Base-by-base conservation (phyloP, 176 grass and related monocot species). In the Luzula sylvatica region DNA sequence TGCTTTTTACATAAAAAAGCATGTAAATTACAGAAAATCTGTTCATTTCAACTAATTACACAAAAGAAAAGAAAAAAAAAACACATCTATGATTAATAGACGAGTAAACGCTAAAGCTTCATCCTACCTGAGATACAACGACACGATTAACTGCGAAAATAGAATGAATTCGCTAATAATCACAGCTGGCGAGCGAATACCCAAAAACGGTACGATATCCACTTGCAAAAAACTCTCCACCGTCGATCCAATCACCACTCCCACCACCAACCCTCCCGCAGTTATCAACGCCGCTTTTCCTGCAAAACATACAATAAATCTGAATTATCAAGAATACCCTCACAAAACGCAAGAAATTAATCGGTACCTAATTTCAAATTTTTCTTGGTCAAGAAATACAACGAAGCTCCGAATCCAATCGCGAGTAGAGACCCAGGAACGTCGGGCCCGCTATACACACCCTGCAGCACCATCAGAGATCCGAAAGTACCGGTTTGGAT, bases 351-450 rank as follows among this genome's bases (percentile, higher is more conserved):
- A 23, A 45, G 18, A 39, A 17, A 19, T 19, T 12, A 51, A 19
- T 3, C 18, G 14, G 74, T 83, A 90, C 86, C 82, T 92, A 98
- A 72, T 52, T 78, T 79, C 44, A 86, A 68, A 23, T 82, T 90
- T 72, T 98, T 98, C 78, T 98, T 98, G 20, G 82, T 75, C 42
- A 98, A 53, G 52, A 98, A 90, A 58, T 98, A 98, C 56, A 98
- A 66, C 2, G 86, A 98, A 66, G 82, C 86, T 25, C 93, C 78
- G 4, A 98, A 89, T 47, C 78, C 82, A 46, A 71, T 83, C 39
- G 93, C 93, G 68, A 98, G 72, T 60, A 98, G 68, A 26, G 79
- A 46, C 52, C 85, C 86, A 53, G 93, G 78, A 38, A 87, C 75
- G 69, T 87, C 82, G 50, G 85, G 49, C 14, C 81, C 77, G 41